Evolutionary conservation across 176 grass and related monocot genomes (phyloP), one percentile per base, ranked within the genome.

Genomic region (Juncus effusus): DNA sequence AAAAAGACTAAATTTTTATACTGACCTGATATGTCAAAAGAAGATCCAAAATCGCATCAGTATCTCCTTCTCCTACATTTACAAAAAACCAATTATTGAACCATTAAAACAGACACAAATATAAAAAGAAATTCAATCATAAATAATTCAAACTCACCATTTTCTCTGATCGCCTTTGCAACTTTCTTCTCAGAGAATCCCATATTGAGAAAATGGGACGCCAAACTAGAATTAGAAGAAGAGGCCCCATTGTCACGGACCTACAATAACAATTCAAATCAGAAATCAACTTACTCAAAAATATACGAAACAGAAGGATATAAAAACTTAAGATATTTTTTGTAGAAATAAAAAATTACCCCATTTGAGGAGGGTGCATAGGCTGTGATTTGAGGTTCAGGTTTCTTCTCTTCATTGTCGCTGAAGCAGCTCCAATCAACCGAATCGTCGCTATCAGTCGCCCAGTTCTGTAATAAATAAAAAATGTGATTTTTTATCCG

Each of bases 11-110:
- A 11, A 36, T 19, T 6, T 7, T 61, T 54, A 39, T 56, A 78
- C 36, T 74, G 51, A 91, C 92, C 69, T 76, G 14, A 64, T 91
- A 83, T 16, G 84, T 96, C 16, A 96, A 84, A n/a, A 96, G 76
- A 62, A 82, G 74, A 41, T 96, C 77, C 7, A 96, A 11, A 58
- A 96, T 77, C 60, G 87, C 74, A 36, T 91, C 88, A 10, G 82
- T 54, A 72, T 90, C 78, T 56, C 45, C 47, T 44, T 91, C 71
- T 28, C 84, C 87, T 96, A 73, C 65, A 77, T 52, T 40, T 16
- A 42, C 13, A 1, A 51, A 69, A 39, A 69, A 3, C 19, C 10
- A 4, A 50, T 38, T 40, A 47, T 51, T 14, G 45, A 14, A 69
- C 47, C 7, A 59, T 38, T 59, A 19, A 53, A 12, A 13, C 6